These are phyloP conservation scores for Fragaria ananassa DNA, from an alignment of 306 rosid species.

Conservation along the genomic window DNA sequence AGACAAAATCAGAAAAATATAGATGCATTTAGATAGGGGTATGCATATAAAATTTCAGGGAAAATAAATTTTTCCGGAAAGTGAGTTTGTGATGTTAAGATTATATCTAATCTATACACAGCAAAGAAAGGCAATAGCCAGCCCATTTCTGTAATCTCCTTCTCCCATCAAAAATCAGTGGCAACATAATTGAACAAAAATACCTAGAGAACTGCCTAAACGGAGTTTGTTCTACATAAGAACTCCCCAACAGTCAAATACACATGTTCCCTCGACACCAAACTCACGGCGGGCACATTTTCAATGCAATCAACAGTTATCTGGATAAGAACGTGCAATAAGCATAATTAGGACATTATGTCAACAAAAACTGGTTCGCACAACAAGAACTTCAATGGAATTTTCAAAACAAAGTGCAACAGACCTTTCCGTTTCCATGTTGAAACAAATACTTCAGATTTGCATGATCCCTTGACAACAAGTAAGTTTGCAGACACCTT, in stretches of 20 bases:
- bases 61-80: no score
- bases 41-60: no score
- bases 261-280: constrained; percentile 56
- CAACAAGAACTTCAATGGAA: neutral
- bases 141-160: neutral
- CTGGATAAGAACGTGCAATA: constrained; percentile 33
- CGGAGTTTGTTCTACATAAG: constrained; percentile 23
- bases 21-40: no score
- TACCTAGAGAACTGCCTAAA: neutral
- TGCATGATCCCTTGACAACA: constrained; percentile 68
- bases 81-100: neutral
- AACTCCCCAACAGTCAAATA: constrained; percentile 66
- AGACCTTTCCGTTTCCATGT: constrained; percentile 72
- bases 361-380: neutral
- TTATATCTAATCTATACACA: neutral
- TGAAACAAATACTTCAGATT: constrained; percentile 73
- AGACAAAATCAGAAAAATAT: no score
- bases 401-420: constrained; percentile 1
- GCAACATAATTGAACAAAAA: neutral
- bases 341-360: neutral
- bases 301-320: constrained; percentile 54
- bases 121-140: neutral
- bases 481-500: constrained; percentile 45
- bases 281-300: constrained; percentile 44
- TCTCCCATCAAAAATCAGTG: neutral